Evolutionary conservation across 768 basidiomycete species (phyloP).

Genomic region (Amanita rimosa): DNA sequence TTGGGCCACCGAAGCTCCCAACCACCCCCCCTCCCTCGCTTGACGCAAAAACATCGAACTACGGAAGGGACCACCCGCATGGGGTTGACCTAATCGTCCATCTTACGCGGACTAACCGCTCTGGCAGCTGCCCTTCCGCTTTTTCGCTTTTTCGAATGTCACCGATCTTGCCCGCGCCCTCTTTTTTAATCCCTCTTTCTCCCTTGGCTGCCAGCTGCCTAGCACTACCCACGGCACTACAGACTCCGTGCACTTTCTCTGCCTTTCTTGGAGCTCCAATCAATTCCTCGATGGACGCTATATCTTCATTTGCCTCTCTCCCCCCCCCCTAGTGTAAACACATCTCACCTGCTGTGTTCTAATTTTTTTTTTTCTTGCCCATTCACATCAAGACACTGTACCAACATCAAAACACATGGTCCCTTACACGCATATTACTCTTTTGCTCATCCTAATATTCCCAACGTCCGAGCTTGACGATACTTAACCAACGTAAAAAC

Average conservation of each 20-base stretch:
- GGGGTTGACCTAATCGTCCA: constrained; percentile 1
- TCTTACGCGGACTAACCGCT: neutral
- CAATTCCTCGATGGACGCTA: constrained; percentile 2
- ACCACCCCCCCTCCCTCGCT: too few relatives aligned
- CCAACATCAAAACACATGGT: constrained; percentile 1
- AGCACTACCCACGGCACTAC: neutral
- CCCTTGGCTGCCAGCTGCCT: neutral
- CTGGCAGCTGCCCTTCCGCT: neutral
- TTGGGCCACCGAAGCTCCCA: neutral
- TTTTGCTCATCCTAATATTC: neutral
- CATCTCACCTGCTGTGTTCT: neutral
- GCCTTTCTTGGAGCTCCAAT: neutral
- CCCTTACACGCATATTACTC: neutral
- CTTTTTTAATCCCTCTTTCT: neutral
- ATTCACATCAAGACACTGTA: constrained; percentile 1
- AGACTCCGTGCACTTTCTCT: neutral
- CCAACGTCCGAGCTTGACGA: neutral
- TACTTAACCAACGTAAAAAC: constrained; percentile 2
- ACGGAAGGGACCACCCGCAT: neutral
- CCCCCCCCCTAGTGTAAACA: neutral
- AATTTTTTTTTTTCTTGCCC: neutral
- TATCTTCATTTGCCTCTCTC: neutral
- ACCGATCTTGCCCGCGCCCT: constrained; percentile 1
- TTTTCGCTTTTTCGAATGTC: neutral
- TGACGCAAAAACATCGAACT: neutral